Base-by-base conservation (phyloP, 176 grass and related monocot species). In the Oryza glumipatula region DNA sequence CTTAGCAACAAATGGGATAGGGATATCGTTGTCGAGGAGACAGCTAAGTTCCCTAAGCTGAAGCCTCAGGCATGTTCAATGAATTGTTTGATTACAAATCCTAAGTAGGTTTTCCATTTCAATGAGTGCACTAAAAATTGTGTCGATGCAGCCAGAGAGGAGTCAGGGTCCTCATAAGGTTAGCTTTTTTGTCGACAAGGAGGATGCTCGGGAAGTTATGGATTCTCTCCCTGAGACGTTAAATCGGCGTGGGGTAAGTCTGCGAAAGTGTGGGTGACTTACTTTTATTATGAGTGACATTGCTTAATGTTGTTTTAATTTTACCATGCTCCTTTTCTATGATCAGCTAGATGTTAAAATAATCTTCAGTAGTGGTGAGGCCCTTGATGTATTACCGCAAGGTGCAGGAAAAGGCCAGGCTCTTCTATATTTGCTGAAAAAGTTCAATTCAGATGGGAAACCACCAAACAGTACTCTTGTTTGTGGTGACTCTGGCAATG, bases 381-480 rank as follows among this genome's bases (percentile, higher is more conserved):
- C 91, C 74, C 85, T 98, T 19, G 96, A 98, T 75, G 81, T 95
- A 65, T 79, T 98, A 79, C 89, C 96, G 11, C 88, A 32, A 85
- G 91, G 83, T 67, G 96, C 96, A 13, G 93, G 96, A 54, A 98
- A 98, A 87, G 96, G 96, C 33, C 89, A 95, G 68, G 96, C 96
- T 67, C 93, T 98, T 82, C 46, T 87, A 36, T 98, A 98, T 81
- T 83, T 95, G 85, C 84, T 98, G 12, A 85, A 87, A 70, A 95
- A 92, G 76, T 95, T 98, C 61, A 76, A 70, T 52, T 93, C 81
- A 76, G 35, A 73, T 22, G 74, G 89, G 67, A 98, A 94, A 74
- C 77, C 39, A 30, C 91, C 96, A 5, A 86, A 76, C 14, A 95
- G 89, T 63, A 93, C 86, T 77, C 96, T 98, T 90, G 96, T 90